Base-by-base conservation (phyloP, 1,139 yeast species). In the Saccharomyces hybrid region DNA sequence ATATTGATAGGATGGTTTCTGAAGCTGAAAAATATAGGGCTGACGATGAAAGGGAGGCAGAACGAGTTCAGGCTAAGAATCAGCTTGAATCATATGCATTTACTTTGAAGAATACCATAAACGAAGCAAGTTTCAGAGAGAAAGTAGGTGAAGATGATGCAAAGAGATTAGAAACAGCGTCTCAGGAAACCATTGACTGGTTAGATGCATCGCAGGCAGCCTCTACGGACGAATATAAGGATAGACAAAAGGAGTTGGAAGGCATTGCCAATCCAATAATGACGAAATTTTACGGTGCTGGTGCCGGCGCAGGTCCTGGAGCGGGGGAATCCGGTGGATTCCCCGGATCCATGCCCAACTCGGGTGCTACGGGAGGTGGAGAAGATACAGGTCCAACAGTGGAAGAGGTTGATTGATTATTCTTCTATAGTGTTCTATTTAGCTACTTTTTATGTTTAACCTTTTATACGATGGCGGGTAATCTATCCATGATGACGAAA, bases 1-100 rank as follows among this genome's bases (percentile, higher is more conserved):
- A 88, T 62, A 88, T 88, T 62, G 96, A 88, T 74, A 84, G 89
- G 73, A 88, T 88, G 96, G 95, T 88, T 63, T 79, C 87, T 64
- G 96, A 88, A 75, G 89, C 89, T 58, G 90, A 84, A 75, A 84
- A 83, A 77, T 84, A 76, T 77, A 84, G 82, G 75, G 88, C 82
- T 58, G 87, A 84, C 70, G 95, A 86, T 70, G 91, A 84, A 66
- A 76, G 79, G 74, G 91, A 86, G 75, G 82, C 89, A 62, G 78
- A 80, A 57, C 85, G 93, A 75, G 80, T 84, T 67, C 81, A 78
- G 78, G 82, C 87, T 57, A 86, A 88, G 79, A 89, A 88, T 75
- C 80, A 80, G 47, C 80, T 90, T 65, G 97, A 90, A 75, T 84
- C 89, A 63, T 89, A 88, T 71, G 89, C 95, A 60, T 86, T 84